Base-by-base conservation (phyloP, 1,284 basidiomycete species). In the Austropuccinia psidii region DNA sequence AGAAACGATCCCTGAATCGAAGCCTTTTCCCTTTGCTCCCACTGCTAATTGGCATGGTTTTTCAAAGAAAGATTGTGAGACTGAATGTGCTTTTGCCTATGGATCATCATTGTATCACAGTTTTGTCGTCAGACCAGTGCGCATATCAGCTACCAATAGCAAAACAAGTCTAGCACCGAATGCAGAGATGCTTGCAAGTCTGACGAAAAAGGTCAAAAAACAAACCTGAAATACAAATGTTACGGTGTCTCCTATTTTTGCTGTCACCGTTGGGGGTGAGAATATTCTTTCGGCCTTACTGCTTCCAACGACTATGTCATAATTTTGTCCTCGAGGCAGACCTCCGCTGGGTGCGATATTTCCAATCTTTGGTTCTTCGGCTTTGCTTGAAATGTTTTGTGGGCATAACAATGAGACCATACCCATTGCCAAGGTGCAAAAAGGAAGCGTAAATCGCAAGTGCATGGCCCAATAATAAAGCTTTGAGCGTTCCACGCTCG, bases 211-310 rank as follows among this genome's bases (percentile, higher is more conserved):
- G 17, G 17, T 55, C 24, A 31, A 37, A 29, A 7, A 15, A 72
- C 43, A 31, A 13, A 72, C 68, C 33, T 50, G 33, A 27, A 61
- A 72, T 50, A 49, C 41, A 52, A 72, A 72, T 24, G 57, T 72
- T 1, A 72, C 57, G 9, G 47, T 61, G 52, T 72, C 68, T 7
- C 54, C 54, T n/a, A 72, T 47, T 1, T 60, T 52, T 52, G 47
- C 68, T 15, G 47, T 19, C 11, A 72, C 24, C 24, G 35, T 61
- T 1, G 55, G 9, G 6, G 68, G 68, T 0, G 27, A 24, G 27
- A 61, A 72, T 19, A 62, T 27, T 19, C 31, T 61, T 2, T 31
- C 68, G 33, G n/a, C 66, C 4, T 2, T 13, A 3, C 17, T 29
- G n/a, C 45, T 43, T 9, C 68, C 68, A 9, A 60, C 68, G 21